Conservation (phyloP, 257 asterid genomes). For the Scutellaria minor region DNA sequence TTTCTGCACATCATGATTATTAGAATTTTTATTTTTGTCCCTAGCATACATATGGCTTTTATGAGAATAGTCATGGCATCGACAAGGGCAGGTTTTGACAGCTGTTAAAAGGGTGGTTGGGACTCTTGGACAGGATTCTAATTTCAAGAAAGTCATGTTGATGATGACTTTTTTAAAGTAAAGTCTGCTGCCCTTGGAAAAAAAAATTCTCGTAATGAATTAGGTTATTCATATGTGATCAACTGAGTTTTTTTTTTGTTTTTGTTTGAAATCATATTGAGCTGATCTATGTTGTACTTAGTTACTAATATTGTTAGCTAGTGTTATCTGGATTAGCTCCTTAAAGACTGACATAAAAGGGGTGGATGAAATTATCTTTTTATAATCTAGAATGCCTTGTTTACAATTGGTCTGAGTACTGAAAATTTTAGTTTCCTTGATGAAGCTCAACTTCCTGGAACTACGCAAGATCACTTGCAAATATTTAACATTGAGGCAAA, state of each 20-base stretch:
- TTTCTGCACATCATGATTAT: constrained; percentile 4
- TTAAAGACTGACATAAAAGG: too few species aligned
- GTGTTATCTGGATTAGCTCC: too few species aligned
- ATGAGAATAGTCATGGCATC: not conserved
- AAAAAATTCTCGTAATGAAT: too few species aligned
- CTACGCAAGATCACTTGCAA: constrained; percentile 93
- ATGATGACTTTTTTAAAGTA: constrained; percentile 7
- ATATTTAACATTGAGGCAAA: constrained; percentile 93
- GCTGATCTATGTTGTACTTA: not conserved
- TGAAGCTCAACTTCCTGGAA: constrained; percentile 93
- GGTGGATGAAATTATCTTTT: not conserved
- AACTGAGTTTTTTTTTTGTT: not conserved
- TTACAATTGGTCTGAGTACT: constrained; percentile 32
- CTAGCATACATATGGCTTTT: constrained; percentile 1
- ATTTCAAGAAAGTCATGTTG: constrained; percentile 12
- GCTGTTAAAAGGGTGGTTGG: not conserved
- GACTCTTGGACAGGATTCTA: not conserved
- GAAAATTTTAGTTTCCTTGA: constrained; percentile 33
- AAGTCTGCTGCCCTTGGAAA: constrained; percentile 16
- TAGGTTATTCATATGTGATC: too few species aligned
- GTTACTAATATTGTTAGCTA: too few species aligned
- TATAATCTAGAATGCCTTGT: not conserved
- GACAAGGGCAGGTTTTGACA: not conserved
- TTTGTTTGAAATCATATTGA: constrained; percentile 12
- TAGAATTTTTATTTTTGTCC: not conserved